Percentiles rank a stretch among this genome's conserved stretches.
Evolutionary conservation across 495 filamentous ascomycete genomes (phyloP).

Genomic region (Friedmanniomyces endolithicus): DNA sequence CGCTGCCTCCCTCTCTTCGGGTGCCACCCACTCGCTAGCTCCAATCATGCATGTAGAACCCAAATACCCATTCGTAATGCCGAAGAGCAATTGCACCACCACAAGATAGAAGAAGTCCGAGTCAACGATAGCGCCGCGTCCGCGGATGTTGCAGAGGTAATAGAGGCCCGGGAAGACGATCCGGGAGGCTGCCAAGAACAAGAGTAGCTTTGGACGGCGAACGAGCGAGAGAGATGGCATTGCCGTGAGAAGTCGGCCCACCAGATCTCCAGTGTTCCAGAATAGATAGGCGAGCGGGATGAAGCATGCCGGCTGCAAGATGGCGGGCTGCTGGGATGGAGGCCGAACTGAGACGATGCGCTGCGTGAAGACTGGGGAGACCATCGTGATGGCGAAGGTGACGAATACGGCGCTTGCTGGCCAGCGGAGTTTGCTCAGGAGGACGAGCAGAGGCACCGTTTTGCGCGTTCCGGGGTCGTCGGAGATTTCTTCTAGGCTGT

Average conservation of each 20-base stretch:
- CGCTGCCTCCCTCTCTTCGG: slow-evolving; percentile 70
- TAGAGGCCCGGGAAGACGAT: slow-evolving; percentile 72
- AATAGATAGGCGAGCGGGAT: slow-evolving; percentile 83
- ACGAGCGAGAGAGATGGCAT: slow-evolving; percentile 49
- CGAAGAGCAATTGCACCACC: slow-evolving; percentile 72
- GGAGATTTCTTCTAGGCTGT: slow-evolving; percentile 24
- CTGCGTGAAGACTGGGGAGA: slow-evolving; percentile 84
- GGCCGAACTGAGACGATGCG: slow-evolving; percentile 53
- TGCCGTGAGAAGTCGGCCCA: slow-evolving; percentile 59
- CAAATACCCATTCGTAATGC: slow-evolving; percentile 73
- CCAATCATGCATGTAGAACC: slow-evolving; percentile 84
- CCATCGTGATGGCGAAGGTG: slow-evolving; percentile 77
- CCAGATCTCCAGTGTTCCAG: slow-evolving; percentile 84
- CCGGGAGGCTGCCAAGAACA: slow-evolving; percentile 50
- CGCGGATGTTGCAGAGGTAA: slow-evolving; percentile 71
- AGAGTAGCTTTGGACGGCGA: slow-evolving; percentile 49
- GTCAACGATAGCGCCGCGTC: slow-evolving; percentile 50
- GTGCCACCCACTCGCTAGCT: slow-evolving; percentile 61
- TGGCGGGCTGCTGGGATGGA: slow-evolving; percentile 35
- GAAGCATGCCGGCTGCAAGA: slow-evolving; percentile 63
- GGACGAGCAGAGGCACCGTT: slow-evolving; percentile 48
- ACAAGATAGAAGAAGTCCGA: slow-evolving; percentile 83
- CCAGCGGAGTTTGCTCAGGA: slow-evolving; percentile 65
- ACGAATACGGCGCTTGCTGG: slow-evolving; percentile 57
- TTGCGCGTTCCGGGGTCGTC: slow-evolving; percentile 41